Percentiles rank a stretch among this genome's conserved stretches.
Evolutionary conservation across 805 yeast species (phyloP).

Genomic region (Lachancea mirantina): DNA sequence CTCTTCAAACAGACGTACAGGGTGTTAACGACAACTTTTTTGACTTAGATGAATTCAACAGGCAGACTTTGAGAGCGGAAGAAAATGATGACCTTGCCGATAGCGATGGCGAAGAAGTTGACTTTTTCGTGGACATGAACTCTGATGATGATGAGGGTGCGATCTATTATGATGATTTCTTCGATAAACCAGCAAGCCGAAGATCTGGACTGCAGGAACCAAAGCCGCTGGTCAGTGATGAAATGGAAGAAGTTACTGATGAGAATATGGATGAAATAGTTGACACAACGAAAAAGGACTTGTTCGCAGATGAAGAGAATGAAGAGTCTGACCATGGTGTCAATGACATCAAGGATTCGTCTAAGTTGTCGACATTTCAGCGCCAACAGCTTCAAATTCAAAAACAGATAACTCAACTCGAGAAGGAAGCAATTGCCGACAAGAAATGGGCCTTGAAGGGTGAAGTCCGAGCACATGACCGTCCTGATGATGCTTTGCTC

Average conservation of each 20-base stretch:
- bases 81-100: slow-evolving; percentile 35
- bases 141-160: slow-evolving; percentile 50
- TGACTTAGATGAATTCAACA: slow-evolving; percentile 76
- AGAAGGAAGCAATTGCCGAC: slow-evolving; percentile 80
- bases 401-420: slow-evolving; percentile 70
- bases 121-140: slow-evolving; percentile 45
- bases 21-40: slow-evolving; percentile 82
- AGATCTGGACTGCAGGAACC: no score
- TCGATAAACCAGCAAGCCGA: slow-evolving; percentile 41
- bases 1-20: slow-evolving; percentile 32
- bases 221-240: no score
- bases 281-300: slow-evolving; percentile 54
- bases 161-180: slow-evolving; percentile 61
- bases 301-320: slow-evolving; percentile 42
- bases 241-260: slow-evolving; percentile 39
- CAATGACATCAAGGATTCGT: slow-evolving; percentile 6
- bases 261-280: slow-evolving; percentile 59
- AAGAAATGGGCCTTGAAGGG: slow-evolving; percentile 94
- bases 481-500: slow-evolving; percentile 79
- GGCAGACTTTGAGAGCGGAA: slow-evolving; percentile 62
- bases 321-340: slow-evolving; percentile 26
- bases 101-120: slow-evolving; percentile 44
- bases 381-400: slow-evolving; percentile 72
- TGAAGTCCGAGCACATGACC: slow-evolving; percentile 72
- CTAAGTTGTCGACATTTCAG: slow-evolving; percentile 67